These are phyloP conservation scores for Nothophaeocryptopus gaeumannii DNA, from an alignment of 2,329 filamentous ascomycete species.

Conservation along the genomic window DNA sequence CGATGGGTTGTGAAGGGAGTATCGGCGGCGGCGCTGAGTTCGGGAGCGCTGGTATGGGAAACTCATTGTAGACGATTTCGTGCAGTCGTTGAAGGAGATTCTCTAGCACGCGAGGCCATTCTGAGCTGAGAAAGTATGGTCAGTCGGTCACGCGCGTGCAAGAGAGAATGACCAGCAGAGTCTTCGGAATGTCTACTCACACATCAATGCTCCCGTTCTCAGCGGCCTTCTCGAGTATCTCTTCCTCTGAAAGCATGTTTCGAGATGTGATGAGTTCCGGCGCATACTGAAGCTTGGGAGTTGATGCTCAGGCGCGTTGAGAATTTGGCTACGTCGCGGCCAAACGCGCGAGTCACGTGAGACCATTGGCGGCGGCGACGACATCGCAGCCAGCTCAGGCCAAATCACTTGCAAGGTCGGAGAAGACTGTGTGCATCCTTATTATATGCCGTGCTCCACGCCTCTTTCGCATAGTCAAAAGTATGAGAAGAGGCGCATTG, in stretches of 20 bases:
- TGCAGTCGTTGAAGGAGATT: conserved; percentile 67
- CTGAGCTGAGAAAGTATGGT: conserved; percentile 49
- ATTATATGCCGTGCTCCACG: no score
- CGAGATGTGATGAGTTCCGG: conserved; percentile 13
- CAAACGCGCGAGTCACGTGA: no score
- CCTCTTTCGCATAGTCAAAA: no score
- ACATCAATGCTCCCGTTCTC: conserved; percentile 53
- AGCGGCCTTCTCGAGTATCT: conserved; percentile 55
- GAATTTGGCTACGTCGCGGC: no score
- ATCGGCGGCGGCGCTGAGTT: conserved; percentile 47
- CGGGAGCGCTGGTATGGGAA: conserved; percentile 64
- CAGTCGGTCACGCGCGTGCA: no score
- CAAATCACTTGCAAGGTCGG: no score
- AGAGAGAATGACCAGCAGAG: no score
- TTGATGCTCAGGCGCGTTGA: neutral
- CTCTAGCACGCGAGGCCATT: conserved; percentile 67
- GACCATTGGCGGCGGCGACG: no score
- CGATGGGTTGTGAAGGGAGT: conserved; percentile 23
- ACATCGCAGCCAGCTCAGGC: no score
- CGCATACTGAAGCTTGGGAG: conserved; percentile 18
- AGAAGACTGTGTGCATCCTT: no score
- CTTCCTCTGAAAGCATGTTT: conserved; percentile 41
- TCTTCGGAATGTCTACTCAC: no score
- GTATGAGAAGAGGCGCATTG: no score
- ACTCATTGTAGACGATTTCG: conserved; percentile 72